Evolutionary conservation across 2,329 filamentous ascomycete genomes (phyloP), one percentile per base, ranked within the genome.

Genomic region (Talaromyces pinophilus): DNA sequence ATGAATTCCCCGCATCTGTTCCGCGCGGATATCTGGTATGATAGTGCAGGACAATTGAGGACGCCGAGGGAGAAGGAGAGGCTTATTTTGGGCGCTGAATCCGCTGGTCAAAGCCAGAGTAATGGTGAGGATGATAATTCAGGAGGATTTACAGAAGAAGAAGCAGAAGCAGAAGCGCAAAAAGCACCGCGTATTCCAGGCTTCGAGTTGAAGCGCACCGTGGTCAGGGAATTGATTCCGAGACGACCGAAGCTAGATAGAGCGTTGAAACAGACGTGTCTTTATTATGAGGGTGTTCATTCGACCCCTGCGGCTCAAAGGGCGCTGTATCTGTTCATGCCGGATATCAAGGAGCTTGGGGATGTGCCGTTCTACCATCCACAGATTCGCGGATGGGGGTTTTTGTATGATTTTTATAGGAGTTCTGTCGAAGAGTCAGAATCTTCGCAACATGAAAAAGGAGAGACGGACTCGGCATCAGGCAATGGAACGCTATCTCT

Each of bases 301-400:
- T 59, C 46, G 1, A 30, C 28, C 8, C 33, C 54, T 35, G 13
- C 83, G 40, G 17, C 60, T 28, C 55, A 71, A 10, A 70, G 71
- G 1, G 68, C 72, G 38, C 79, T 94, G 62, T 87, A 96, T 17
- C 77, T 96, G 40, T 97, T 96, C 75, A 83, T 91, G 5, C 92
- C 94, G 7, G 93, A 97, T 77, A 83, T 87, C 8, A 76, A 83
- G 38, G 80, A 81, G 1, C 80, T 84, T 11, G 82, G 85, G 15
- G 85, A 90, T 2, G 84, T 95, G 68, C 94, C 94, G 0, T 97
- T 91, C 79, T 98, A 97, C 78, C 93, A 97, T 74, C 94, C 94
- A 25, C 83, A 85, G 62, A 89, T 96, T 25, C 85, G 84, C 62
- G 87, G 87, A 13, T 83, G 97, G 28, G 92, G 89, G 5, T 93